These are phyloP conservation scores for Termitomyces eurrhizus DNA, from an alignment of 768 basidiomycete species.

Conservation along the genomic window DNA sequence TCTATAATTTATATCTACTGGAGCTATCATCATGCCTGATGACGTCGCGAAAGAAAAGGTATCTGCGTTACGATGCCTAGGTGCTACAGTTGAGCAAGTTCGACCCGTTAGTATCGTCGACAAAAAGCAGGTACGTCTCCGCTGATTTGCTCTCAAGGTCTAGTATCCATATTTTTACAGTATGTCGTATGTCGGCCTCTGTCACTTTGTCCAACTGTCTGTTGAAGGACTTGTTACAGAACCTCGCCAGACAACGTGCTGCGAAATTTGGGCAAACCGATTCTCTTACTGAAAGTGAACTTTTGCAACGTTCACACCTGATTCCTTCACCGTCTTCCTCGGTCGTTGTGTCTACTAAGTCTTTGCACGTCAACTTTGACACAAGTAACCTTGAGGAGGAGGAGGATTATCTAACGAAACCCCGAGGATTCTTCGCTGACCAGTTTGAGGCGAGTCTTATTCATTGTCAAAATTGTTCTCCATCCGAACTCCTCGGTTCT, in stretches of 20 bases:
- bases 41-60: constrained; percentile 92
- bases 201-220: background rate
- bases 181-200: constrained; percentile 53
- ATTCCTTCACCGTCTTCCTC: constrained; percentile 43
- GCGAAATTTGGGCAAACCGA: constrained; percentile 59
- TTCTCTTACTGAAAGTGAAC: constrained; percentile 20
- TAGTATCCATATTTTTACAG: constrained; percentile 25
- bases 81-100: constrained; percentile 86
- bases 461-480: background rate
- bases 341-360: constrained; percentile 51
- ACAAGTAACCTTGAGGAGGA: constrained; percentile 30
- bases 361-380: constrained; percentile 36
- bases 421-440: constrained; percentile 90
- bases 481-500: background rate
- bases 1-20: background rate
- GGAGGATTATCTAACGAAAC: constrained; percentile 43
- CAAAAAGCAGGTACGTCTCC: constrained; percentile 74
- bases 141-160: constrained; percentile 1
- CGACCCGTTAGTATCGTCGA: constrained; percentile 96
- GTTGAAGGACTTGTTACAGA: constrained; percentile 41
- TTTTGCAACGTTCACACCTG: constrained; percentile 21
- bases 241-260: constrained; percentile 81
- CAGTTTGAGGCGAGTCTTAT: constrained; percentile 70
- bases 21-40: constrained; percentile 88
- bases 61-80: constrained; percentile 74